Evolutionary conservation across 2,329 filamentous ascomycete species (phyloP).

Genomic region (Blumeria graminis): DNA sequence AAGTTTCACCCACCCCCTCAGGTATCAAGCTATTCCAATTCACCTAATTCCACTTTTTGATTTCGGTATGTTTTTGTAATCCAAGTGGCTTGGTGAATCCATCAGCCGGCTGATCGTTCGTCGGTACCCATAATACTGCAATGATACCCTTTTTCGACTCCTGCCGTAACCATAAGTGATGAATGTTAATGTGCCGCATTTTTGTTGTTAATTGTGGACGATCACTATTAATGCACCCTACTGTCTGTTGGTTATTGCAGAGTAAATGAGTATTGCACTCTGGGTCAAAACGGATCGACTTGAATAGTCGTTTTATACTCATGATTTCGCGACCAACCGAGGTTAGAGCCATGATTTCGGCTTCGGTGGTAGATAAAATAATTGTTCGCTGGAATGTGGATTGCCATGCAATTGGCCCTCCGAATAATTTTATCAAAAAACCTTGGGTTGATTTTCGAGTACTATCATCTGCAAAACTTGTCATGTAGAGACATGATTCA

Average conservation of each 20-base stretch:
- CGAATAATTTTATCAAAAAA: not conserved
- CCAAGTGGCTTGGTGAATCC: not conserved
- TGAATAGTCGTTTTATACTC: not conserved
- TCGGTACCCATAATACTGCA: not conserved
- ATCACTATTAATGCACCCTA: not conserved
- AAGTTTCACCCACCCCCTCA: not conserved
- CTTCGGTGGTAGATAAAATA: not conserved
- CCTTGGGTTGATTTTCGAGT: not conserved
- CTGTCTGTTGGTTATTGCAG: not conserved
- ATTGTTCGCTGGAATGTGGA: not conserved
- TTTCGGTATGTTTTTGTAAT: not conserved
- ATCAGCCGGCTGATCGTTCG: conserved; percentile 1
- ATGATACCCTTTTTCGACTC: not conserved
- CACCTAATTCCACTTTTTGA: not conserved
- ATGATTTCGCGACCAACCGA: not conserved
- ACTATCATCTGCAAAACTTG: not conserved
- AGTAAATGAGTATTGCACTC: not conserved
- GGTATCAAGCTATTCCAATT: not conserved
- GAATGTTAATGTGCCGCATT: not conserved
- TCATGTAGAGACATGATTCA: no score
- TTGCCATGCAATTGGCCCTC: not conserved
- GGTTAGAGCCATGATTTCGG: conserved; percentile 1
- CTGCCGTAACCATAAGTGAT: not conserved
- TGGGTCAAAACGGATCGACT: not conserved
- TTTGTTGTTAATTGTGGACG: not conserved